A percentile compares a stretch with the other conserved stretches of the same genome.
Evolutionary conservation across 2,329 filamentous ascomycete species (phyloP).

Genomic region (Corniculantispora saksenae): DNA sequence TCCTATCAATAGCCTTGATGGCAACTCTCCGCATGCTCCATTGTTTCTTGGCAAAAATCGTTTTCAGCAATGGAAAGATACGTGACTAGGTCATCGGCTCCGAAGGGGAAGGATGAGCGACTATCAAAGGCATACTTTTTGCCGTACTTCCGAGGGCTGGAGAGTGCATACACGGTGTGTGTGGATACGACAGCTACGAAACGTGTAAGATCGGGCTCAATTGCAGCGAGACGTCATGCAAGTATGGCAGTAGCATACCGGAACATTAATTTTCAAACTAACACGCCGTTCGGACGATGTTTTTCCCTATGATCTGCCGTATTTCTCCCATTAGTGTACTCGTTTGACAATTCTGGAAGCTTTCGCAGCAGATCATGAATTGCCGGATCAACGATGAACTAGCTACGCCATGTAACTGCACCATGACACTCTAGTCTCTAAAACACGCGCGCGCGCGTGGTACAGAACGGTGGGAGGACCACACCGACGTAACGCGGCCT

Average conservation of each 20-base stretch:
- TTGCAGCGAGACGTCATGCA: not conserved
- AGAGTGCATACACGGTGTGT: not conserved
- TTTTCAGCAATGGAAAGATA: not conserved
- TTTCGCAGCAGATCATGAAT: not conserved
- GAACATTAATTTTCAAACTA: not conserved
- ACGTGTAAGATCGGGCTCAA: constrained; percentile 6
- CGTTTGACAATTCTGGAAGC: constrained; percentile 4
- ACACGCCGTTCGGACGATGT: not conserved
- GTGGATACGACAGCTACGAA: not conserved
- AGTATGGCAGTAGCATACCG: not conserved
- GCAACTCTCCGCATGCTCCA: not conserved
- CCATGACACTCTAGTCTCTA: not conserved
- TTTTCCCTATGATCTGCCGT: not conserved
- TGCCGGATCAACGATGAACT: not conserved
- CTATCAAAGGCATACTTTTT: constrained; percentile 13
- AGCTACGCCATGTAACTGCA: not conserved
- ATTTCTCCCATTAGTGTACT: constrained; percentile 3
- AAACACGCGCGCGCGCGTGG: not conserved
- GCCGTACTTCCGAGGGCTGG: constrained; percentile 8
- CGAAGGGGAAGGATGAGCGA: not conserved
- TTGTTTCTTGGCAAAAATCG: not conserved
- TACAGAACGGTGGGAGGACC: not conserved
- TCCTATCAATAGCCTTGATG: not conserved
- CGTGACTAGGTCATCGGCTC: not conserved
- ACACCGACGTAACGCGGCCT: not conserved